Percentiles rank a stretch among this genome's conserved stretches.
phyloP scores from a whole-genome alignment of 768 basidiomycete species.

The Panaeolus papilionaceus region DNA sequence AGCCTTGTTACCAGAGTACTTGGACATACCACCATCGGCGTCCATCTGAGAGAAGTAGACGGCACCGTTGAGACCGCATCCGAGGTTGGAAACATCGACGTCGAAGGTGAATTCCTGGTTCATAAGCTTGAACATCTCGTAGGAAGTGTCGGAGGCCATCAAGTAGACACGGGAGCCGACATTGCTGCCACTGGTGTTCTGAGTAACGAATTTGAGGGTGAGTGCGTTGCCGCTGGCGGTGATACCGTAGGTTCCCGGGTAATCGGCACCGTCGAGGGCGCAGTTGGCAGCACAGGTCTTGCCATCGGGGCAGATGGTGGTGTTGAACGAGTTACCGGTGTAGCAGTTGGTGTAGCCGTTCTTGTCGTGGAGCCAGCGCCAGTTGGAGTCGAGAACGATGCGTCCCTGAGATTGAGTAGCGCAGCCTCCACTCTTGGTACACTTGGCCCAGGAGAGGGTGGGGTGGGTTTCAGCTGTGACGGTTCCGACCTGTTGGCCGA shows the following conservation, averaged over 20 bases:
- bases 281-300: conserved; percentile 52
- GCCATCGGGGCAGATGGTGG: conserved; percentile 54
- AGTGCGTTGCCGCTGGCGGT: conserved; percentile 50
- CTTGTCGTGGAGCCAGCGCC: conserved; percentile 52
- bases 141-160: conserved; percentile 47
- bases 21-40: conserved; percentile 56
- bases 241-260: conserved; percentile 57
- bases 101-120: conserved; percentile 67
- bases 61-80: conserved; percentile 67
- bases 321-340: conserved; percentile 60
- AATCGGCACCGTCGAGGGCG: conserved; percentile 52
- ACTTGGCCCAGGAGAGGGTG: conserved; percentile 49
- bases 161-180: conserved; percentile 53
- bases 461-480: conserved; percentile 57
- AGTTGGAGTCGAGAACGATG: conserved; percentile 60
- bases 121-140: conserved; percentile 56
- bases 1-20: conserved; percentile 60
- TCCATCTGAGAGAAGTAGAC: conserved; percentile 69
- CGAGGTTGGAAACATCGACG: conserved; percentile 62
- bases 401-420: conserved; percentile 38
- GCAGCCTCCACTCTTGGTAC: conserved; percentile 50
- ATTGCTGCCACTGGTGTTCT: conserved; percentile 37
- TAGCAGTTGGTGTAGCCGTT: conserved; percentile 49
- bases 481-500: conserved; percentile 61
- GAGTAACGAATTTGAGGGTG: conserved; percentile 52